Base-by-base conservation (phyloP, 352 stramenopile species). In the Pythium aristosporum region DNA sequence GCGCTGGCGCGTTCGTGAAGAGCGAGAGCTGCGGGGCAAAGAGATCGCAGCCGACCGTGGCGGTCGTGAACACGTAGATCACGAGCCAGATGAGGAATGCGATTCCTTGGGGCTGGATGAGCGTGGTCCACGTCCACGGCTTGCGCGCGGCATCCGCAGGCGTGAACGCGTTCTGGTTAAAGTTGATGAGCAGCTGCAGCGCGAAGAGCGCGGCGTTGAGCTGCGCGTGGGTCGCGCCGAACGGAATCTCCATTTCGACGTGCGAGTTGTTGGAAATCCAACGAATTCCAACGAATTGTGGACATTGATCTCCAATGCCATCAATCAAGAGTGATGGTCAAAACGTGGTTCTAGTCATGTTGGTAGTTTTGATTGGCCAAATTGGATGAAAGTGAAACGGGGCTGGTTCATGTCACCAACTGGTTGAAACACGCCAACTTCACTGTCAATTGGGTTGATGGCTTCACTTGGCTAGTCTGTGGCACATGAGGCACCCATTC, bases 21-120 rank as follows among this genome's bases (percentile, higher is more conserved):
- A 92, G 65, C 57, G 72, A 77, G 4, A 80, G 55, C 15, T 67
- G 56, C 18, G 77, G 72, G 50, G 68, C 77, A 41, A 85, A 76
- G 41, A 85, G 71, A 60, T 92, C 80, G 25, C 67, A 74, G 58
- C 80, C 70, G 47, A 85, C 71, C 50, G 77, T 74, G 50, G 65
- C 64, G 47, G 78, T 68, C 55, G 51, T 60, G 49, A 71, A 71
- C 54, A 87, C 47, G 67, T 91, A 88, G 71, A 92, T 89, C 63
- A 76, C 57, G 57, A 76, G 76, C 80, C 82, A 91, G 61, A 93
- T 87, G 20, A 72, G 78, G 63, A 90, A 91, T 8, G 74, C 76
- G 64, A 77, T 77, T 20, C 58, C 52, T 8, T 78, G 75, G 0
- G 82, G 82, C 46, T 84, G 88, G 53, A 90, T 42, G 32, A 84